Evolutionary conservation across 306 rosid species (phyloP).

Genomic region (Castanea crenata): DNA sequence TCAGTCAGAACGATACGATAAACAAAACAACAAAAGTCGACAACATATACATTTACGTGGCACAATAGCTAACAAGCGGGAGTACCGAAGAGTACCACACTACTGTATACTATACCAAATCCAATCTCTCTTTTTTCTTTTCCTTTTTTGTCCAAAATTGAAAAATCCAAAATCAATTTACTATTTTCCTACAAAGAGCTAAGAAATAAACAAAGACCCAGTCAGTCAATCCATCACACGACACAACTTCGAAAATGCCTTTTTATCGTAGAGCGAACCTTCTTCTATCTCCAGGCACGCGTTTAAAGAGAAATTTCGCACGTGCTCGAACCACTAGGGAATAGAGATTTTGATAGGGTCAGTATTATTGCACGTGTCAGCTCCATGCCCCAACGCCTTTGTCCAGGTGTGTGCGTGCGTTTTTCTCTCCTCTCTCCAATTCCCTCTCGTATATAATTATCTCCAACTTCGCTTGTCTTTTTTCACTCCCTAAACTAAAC

Average conservation of each 20-base stretch:
- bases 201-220: too few species aligned
- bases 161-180: background rate
- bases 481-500: background rate
- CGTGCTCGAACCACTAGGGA: conserved; percentile 36
- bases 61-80: background rate
- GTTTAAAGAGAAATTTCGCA: conserved; percentile 51
- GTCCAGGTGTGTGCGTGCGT: conserved; percentile 27
- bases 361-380: conserved; percentile 56
- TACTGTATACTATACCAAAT: background rate
- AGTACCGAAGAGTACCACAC: background rate
- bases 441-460: conserved; percentile 1
- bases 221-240: background rate
- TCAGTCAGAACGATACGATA: background rate
- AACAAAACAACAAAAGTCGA: background rate
- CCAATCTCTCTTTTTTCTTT: background rate
- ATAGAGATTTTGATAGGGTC: conserved; percentile 19
- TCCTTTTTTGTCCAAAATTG: too few species aligned
- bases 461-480: background rate
- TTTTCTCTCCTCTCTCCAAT: conserved; percentile 1
- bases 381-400: conserved; percentile 6
- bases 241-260: background rate
- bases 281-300: conserved; percentile 42
- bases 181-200: too few species aligned
- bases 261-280: conserved; percentile 39
- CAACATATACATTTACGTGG: background rate